Base-by-base conservation (phyloP, 106 monocot species). In the Hemerocallis citrina region DNA sequence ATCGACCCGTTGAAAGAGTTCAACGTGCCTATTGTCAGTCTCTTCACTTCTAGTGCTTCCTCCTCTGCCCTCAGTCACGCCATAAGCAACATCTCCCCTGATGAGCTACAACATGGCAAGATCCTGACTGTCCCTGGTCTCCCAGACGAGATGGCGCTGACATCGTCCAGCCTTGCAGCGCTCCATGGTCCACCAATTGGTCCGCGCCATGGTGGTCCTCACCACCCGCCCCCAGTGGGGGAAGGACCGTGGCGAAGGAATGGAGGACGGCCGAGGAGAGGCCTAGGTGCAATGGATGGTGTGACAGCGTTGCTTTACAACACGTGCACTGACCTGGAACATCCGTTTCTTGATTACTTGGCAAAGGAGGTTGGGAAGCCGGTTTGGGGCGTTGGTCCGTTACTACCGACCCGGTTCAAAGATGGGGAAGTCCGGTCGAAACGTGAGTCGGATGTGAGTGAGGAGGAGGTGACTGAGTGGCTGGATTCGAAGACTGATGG, bases 11-110 rank as follows among this genome's bases (percentile, higher is more conserved):
- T 55, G 32, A 0, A 2, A 0, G 30, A 52, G 8, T 44, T 24
- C 29, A n/a, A 49, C 0, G 27, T 82, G n/a, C 82, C 73, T 1
- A 66, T 60, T 13, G 66, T 82, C 63, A 63, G 66, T 49, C 70
- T 82, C 73, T 73, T 77, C 73, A 82, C 82, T 11, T 77, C 82
- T 32, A 82, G 82, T 50, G 82, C 73, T 38, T 66, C 63, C 60
- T 69, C 82, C 9, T 45, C 73, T 2, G 77, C 73, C 0, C 12
- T 73, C 12, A 55, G 66, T 15, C 75, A 75, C 75, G 75, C 72
- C 11, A 21, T 47, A 36, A 13, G 32, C 30, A 58, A 31, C 36
- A 1, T 61, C 30, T 22, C 34, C 17, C 2, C 10, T 16, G 25
- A 62, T 0, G 62, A 59, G 11, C 24, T 59, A 43, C 15, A 23